Conservation (phyloP, 108 stramenopile genomes). For the Nitzschia palea region DNA sequence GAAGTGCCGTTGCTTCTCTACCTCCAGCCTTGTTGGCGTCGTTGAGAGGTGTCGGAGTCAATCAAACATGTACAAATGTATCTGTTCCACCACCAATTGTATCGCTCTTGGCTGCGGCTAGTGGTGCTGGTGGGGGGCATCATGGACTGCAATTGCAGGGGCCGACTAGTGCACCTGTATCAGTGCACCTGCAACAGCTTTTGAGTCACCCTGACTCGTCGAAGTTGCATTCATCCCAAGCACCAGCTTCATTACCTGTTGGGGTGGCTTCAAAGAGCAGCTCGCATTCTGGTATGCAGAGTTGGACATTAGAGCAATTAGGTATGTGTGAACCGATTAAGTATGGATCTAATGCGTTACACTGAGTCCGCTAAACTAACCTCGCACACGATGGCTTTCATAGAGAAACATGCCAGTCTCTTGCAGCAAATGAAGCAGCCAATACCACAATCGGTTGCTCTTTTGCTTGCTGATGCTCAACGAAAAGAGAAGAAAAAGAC, state of each 20-base stretch:
- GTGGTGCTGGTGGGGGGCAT: slow-evolving; percentile 6
- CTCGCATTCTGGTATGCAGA: slow-evolving; percentile 43
- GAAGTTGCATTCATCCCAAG: background rate
- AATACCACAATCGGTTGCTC: slow-evolving; percentile 64
- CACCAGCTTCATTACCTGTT: background rate
- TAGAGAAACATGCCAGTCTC: slow-evolving; percentile 65
- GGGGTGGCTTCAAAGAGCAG: slow-evolving; percentile 8
- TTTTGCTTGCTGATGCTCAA: slow-evolving; percentile 65
- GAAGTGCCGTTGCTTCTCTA: background rate
- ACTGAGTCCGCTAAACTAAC: too few relatives aligned
- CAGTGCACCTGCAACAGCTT: slow-evolving; percentile 9
- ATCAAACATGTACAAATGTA: background rate
- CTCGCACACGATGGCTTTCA: too few relatives aligned
- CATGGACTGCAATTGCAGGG: background rate
- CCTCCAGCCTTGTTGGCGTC: background rate
- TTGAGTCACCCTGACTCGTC: background rate
- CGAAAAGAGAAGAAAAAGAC: slow-evolving; percentile 76
- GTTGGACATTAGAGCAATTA: slow-evolving; percentile 55
- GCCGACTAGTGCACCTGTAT: slow-evolving; percentile 1
- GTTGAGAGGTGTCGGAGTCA: background rate
- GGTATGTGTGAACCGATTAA: too few relatives aligned
- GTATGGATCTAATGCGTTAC: too few relatives aligned
- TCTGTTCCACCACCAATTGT: slow-evolving; percentile 11
- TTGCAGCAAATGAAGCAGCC: slow-evolving; percentile 60
- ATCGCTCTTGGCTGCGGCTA: slow-evolving; percentile 1